phyloP scores from a whole-genome alignment of 306 rosid genomes.

The Lathyrus oleraceus region DNA sequence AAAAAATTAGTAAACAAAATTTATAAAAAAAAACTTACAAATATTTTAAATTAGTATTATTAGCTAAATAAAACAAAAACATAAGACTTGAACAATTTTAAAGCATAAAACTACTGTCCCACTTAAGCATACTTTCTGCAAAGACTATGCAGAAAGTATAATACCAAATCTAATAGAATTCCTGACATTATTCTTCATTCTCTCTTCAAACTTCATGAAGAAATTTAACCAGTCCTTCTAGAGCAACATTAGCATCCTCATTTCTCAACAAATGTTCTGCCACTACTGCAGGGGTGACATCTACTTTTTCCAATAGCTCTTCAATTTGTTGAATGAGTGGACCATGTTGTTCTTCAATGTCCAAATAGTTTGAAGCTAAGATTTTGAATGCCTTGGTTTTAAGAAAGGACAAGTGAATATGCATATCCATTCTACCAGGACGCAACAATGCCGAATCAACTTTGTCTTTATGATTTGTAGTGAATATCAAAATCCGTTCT shows the following conservation, averaged over 20 bases:
- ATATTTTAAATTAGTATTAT: too few species aligned
- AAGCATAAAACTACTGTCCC: too few species aligned
- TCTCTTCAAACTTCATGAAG: conserved; percentile 14
- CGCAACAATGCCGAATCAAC: conserved; percentile 58
- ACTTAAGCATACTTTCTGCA: too few species aligned
- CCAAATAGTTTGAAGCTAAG: conserved; percentile 52
- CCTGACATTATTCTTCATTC: too few species aligned
- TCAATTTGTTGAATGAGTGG: conserved; percentile 35
- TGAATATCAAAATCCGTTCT: conserved; percentile 58
- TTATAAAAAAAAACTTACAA: too few species aligned
- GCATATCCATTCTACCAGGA: conserved; percentile 68
- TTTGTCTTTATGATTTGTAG: conserved; percentile 58
- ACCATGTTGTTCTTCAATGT: conserved; percentile 36
- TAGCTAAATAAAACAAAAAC: too few species aligned
- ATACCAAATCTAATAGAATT: too few species aligned
- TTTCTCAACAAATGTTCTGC: conserved; percentile 57
- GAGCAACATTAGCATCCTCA: conserved; percentile 43
- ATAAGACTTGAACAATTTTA: too few species aligned
- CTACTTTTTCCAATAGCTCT: conserved; percentile 32
- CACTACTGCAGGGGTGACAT: conserved; percentile 57
- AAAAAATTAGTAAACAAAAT: too few species aligned
- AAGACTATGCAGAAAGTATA: too few species aligned
- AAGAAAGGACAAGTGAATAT: conserved; percentile 59
- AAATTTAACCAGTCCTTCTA: conserved; percentile 35
- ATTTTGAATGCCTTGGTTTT: conserved; percentile 40